A percentile compares a stretch with the other conserved stretches of the same genome.
Evolutionary conservation across 768 basidiomycete species (phyloP).

Genomic region (Serendipita sp.): DNA sequence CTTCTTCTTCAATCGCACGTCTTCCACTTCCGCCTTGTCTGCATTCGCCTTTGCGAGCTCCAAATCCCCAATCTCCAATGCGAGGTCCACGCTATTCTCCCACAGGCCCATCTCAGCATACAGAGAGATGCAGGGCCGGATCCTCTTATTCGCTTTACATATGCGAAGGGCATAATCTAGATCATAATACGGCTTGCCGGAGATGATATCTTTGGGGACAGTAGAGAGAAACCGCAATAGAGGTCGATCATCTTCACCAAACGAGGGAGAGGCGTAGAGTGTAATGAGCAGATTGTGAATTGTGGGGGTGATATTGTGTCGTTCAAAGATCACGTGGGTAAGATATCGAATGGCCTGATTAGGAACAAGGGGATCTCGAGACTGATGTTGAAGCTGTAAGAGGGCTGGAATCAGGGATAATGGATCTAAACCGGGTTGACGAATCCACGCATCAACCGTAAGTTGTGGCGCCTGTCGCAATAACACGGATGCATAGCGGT

Average conservation of each 20-base stretch:
- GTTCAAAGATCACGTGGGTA: conserved; percentile 66
- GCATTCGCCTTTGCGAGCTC: conserved; percentile 93
- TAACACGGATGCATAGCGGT: conserved; percentile 78
- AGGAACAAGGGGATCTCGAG: conserved; percentile 52
- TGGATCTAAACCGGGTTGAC: conserved; percentile 64
- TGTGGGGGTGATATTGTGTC: conserved; percentile 62
- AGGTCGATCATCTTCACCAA: conserved; percentile 51
- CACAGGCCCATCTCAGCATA: conserved; percentile 96
- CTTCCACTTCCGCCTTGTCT: conserved; percentile 76
- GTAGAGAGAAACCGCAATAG: conserved; percentile 68
- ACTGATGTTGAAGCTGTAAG: conserved; percentile 58
- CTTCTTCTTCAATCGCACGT: conserved; percentile 73
- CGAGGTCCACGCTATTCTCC: conserved; percentile 92
- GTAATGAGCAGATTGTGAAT: conserved; percentile 91
- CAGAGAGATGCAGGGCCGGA: conserved; percentile 85
- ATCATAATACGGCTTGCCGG: conserved; percentile 83
- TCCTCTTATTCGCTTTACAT: conserved; percentile 67
- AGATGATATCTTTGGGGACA: conserved; percentile 67
- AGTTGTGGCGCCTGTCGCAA: conserved; percentile 77
- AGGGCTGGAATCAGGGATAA: conserved; percentile 79
- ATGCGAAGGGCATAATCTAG: conserved; percentile 90
- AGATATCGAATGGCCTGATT: conserved; percentile 88
- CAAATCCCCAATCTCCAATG: conserved; percentile 83
- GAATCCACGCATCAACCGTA: conserved; percentile 84
- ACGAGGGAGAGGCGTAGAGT: conserved; percentile 40